Evolutionary conservation across 1,139 yeast genomes (phyloP), one percentile per base, ranked within the genome.

Genomic region (Debaryomycetaceae sp.): DNA sequence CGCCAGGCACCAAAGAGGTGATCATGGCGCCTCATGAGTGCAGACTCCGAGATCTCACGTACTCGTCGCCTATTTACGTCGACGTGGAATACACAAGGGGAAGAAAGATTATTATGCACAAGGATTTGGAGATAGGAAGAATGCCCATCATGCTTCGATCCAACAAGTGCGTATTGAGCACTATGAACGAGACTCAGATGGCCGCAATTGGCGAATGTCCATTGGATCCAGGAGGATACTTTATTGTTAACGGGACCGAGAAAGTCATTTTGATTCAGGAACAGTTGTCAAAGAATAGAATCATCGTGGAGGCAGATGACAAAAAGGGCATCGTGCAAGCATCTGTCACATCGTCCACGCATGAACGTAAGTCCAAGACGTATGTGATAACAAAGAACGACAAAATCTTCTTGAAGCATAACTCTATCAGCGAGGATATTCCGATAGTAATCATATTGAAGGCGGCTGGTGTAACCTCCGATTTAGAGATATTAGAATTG

Each of bases 71-170:
- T 1, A 89, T 93, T 37, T 88, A 85, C 56, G 99, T 95, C 42
- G 99, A 93, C 66, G 96, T 93, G 30, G 99, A 95, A 61, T 93
- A 93, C 60, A 93, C 98, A 1, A 76, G 97, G 60, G 99, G 98
- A 17, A 77, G 93, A 53, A 90, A 89, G 63, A 88, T 93, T 61
- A 88, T 91, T 52, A 81, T 88, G 72, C 93, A 90, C 56, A 80
- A 87, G 58, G 96, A 90, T 60, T 79, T 95, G 51, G 97, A 90
- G 60, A 91, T 93, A 48, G 99, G 99, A 36, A 80, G 96, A 58
- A 93, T 93, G 97, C 99, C 99, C 9, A 84, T 93, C 56, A 93
- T 93, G 99, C 75, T 93, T 55, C 77, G 98, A 58, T 87, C 96
- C 33, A 87, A 89, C 62, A 88, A 89, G 63, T 93, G 99, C 75